Base-by-base conservation (phyloP, 495 filamentous ascomycete genomes). In the Daldinia vernicosa region DNA sequence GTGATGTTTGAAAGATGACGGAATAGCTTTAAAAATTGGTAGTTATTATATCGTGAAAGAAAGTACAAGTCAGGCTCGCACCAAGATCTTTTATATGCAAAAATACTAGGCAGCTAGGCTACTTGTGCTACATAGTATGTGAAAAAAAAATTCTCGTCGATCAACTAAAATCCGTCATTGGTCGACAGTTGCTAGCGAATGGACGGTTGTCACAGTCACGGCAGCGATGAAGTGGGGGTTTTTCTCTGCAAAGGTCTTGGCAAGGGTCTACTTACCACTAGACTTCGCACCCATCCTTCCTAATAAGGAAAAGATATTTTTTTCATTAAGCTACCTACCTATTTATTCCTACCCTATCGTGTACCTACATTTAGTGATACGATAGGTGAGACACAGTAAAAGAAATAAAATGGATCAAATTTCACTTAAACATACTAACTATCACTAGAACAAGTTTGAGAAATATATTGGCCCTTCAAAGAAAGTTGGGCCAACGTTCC, bases 121-220 rank as follows among this genome's bases (percentile, higher is more conserved):
- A 40, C 47, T 60, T 64, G 51, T 58, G 56, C 26, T 39, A n/a
- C n/a, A n/a, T n/a, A n/a, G n/a, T n/a, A 27, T 53, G 39, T 2
- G 24, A 50, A 54, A 52, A 71, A 71, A 71, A 74, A 74, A 54
- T 65, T 61, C 59, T 71, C 15, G 60, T 71, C 30, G 59, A 71
- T 67, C 67, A 59, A 60, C 33, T 45, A 61, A 32, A 27, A 55
- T 15, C 51, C 22, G 61, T 60, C 37, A 74, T 74, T 74, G 71
- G 71, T 56, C 58, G 11, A 35, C 22, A 9, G n/a, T 0, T 45
- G 56, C 40, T 60, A 43, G 57, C 43, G 26, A 22, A 53, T 30
- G 47, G 15, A n/a, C 47, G 43, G 43, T 47, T 47, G 43, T 47
- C 43, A 47, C 19, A 14, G 43, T 47, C 56, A 40, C 11, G 35